A percentile compares a stretch with the other conserved stretches of the same genome.
Conservation (phyloP, 441 rosid species). For the Croton laevigatus region DNA sequence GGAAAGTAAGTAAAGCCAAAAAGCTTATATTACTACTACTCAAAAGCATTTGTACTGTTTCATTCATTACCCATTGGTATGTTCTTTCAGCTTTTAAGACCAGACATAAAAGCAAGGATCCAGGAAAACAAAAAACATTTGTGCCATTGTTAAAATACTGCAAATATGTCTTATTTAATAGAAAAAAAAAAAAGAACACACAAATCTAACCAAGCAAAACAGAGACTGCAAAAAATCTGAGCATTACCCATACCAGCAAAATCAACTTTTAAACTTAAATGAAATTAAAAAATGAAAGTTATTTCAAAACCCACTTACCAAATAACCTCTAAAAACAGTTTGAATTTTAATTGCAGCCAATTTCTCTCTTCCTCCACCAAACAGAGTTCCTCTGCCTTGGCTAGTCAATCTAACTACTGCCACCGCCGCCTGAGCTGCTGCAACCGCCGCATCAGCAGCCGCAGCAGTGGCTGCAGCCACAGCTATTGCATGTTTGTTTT, state of each 20-base stretch:
- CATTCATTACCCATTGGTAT: constrained; percentile 1
- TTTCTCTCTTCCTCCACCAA: constrained; percentile 25
- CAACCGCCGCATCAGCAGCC: constrained; percentile 53
- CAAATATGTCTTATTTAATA: constrained; percentile 6
- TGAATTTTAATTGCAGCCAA: constrained; percentile 33
- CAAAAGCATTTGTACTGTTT: constrained; percentile 24
- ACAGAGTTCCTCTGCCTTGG: constrained; percentile 27
- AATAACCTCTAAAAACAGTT: constrained; percentile 31
- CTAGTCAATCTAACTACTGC: constrained; percentile 36
- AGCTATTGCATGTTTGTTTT: constrained; percentile 90
- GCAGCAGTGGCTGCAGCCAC: constrained; percentile 56
- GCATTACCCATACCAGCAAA: constrained; percentile 13
- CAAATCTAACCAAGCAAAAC: constrained; percentile 15
- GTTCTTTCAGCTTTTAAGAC: constrained; percentile 12
- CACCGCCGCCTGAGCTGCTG: constrained; percentile 39
- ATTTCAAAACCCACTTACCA: constrained; percentile 46
- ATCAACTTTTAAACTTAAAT: constrained; percentile 5
- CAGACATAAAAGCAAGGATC: constrained; percentile 13
- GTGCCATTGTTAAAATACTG: constrained; percentile 14
- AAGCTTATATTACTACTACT: not conserved
- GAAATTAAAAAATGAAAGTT: not conserved
- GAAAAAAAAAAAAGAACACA: not conserved
- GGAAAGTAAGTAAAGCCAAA: constrained; percentile 7
- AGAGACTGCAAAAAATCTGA: constrained; percentile 16
- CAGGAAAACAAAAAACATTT: constrained; percentile 12